Percentiles rank a stretch among this genome's conserved stretches.
phyloP scores from a whole-genome alignment of 2,329 filamentous ascomycete species.

The Conoideocrella luteorostrata region DNA sequence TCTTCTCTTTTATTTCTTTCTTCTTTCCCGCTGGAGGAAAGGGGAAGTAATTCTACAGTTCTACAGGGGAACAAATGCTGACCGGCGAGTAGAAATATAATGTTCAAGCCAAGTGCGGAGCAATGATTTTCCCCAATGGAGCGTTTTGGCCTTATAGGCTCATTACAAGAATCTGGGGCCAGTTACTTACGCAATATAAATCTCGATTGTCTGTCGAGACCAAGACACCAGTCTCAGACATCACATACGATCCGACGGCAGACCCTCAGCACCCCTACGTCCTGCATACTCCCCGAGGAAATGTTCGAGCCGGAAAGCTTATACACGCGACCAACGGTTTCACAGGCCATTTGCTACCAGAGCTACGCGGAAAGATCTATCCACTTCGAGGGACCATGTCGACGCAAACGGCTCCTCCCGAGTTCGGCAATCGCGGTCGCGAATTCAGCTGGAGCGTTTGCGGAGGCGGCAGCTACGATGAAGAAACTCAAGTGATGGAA shows the following conservation, averaged over 20 bases:
- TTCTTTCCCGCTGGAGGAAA: no score
- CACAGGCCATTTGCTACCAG: slow-evolving; percentile 42
- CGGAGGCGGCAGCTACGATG: slow-evolving; percentile 36
- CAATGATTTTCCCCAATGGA: slow-evolving; percentile 23
- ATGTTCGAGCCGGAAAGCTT: slow-evolving; percentile 38
- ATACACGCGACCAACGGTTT: slow-evolving; percentile 52
- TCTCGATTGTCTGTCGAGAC: slow-evolving; percentile 29
- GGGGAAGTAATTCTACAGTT: background rate
- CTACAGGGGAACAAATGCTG: background rate
- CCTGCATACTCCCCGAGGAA: slow-evolving; percentile 38
- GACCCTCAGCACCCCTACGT: slow-evolving; percentile 25
- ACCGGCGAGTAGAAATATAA: slow-evolving; percentile 14
- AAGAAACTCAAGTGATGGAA: slow-evolving; percentile 35
- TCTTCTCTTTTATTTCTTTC: no score
- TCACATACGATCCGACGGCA: slow-evolving; percentile 16
- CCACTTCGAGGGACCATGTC: slow-evolving; percentile 41
- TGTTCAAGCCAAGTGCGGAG: slow-evolving; percentile 23
- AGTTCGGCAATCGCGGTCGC: slow-evolving; percentile 19
- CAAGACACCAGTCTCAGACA: slow-evolving; percentile 23
- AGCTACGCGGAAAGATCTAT: slow-evolving; percentile 35
- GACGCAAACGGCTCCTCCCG: slow-evolving; percentile 33
- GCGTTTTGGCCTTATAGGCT: slow-evolving; percentile 44
- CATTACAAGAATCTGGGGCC: slow-evolving; percentile 32
- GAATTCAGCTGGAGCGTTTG: slow-evolving; percentile 40
- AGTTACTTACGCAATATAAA: slow-evolving; percentile 25